Percentiles rank a stretch among this genome's conserved stretches.
Conservation (phyloP, 345 rosid genomes). For the Eucalyptus cloeziana region DNA sequence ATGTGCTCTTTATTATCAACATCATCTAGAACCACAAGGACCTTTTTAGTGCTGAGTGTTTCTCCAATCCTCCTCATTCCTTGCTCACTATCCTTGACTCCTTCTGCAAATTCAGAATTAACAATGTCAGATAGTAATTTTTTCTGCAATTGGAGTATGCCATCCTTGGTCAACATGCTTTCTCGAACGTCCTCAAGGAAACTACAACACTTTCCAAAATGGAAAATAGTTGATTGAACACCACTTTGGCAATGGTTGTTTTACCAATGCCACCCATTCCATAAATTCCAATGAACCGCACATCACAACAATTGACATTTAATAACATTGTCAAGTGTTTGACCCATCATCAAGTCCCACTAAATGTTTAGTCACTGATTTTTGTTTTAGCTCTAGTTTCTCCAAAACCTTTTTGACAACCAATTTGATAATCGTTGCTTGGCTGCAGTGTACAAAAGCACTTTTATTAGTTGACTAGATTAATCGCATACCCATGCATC, state of each 20-base stretch:
- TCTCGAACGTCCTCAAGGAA: too few relatives aligned
- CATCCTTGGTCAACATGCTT: accelerated
- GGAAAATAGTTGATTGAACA: accelerated
- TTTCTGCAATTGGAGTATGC: too few relatives aligned
- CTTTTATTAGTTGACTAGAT: too few relatives aligned
- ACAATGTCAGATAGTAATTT: accelerated
- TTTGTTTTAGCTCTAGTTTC: accelerated
- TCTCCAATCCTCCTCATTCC: neutral
- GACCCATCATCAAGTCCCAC: too few relatives aligned
- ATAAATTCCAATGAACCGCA: too few relatives aligned
- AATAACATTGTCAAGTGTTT: too few relatives aligned
- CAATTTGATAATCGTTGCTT: too few relatives aligned
- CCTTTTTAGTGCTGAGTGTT: accelerated
- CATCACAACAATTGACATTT: too few relatives aligned
- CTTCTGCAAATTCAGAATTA: accelerated
- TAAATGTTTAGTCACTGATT: accelerated
- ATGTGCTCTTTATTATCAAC: neutral
- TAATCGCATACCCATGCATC: too few relatives aligned
- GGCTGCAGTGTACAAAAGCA: accelerated
- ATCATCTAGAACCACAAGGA: neutral
- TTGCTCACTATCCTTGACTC: accelerated
- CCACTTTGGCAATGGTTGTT: accelerated
- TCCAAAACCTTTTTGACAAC: too few relatives aligned
- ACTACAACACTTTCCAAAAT: too few relatives aligned
- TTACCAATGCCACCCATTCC: too few relatives aligned